Conservation (phyloP, 345 rosid species). For the Gossypium rotundifolium region DNA sequence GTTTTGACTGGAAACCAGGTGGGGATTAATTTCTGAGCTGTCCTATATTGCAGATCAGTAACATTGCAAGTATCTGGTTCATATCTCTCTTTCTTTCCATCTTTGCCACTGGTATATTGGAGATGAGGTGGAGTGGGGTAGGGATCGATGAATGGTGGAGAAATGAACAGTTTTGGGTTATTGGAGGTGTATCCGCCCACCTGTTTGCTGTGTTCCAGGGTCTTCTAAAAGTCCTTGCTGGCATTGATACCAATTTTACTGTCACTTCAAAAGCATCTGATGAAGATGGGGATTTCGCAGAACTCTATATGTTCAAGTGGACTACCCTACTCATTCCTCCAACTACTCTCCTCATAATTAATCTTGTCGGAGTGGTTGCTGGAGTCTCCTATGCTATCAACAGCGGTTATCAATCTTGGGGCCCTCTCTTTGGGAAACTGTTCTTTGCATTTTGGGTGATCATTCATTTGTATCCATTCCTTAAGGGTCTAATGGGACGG, state of each 20-base stretch:
- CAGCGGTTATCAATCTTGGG: conserved; percentile 92
- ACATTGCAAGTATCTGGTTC: conserved; percentile 86
- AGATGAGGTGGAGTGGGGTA: conserved; percentile 98
- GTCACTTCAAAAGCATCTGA: conserved; percentile 93
- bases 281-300: conserved; percentile 77
- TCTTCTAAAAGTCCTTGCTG: conserved; percentile 84
- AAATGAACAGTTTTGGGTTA: conserved; percentile 95
- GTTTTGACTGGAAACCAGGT: conserved; percentile 11
- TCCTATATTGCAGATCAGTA: conserved; percentile 58
- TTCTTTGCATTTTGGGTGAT: conserved; percentile 97
- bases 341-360: conserved; percentile 74
- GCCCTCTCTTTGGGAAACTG: conserved; percentile 88
- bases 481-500: conserved; percentile 91
- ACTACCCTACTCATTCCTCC: conserved; percentile 90
- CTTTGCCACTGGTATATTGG: conserved; percentile 85
- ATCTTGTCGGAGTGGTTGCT: conserved; percentile 85
- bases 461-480: conserved; percentile 89
- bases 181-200: conserved; percentile 90
- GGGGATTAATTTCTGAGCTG: neutral
- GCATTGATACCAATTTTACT: conserved; percentile 89
- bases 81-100: conserved; percentile 89
- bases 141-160: conserved; percentile 99
- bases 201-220: conserved; percentile 92
- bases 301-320: conserved; percentile 95
- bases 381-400: conserved; percentile 85